phyloP scores from a whole-genome alignment of 768 basidiomycete genomes.

The Tricholoma hemisulphureum region DNA sequence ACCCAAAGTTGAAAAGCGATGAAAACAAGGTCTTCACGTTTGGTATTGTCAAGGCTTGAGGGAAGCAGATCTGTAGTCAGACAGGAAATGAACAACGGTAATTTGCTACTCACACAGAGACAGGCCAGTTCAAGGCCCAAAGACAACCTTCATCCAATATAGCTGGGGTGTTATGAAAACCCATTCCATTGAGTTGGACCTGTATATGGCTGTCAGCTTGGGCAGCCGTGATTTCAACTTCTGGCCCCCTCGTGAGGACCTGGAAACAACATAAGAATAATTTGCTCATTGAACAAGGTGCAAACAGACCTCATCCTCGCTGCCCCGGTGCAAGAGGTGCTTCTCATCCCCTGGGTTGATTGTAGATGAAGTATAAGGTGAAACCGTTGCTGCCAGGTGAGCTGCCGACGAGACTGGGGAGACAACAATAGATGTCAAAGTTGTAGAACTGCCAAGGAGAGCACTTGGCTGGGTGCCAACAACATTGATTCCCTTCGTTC shows the following conservation, averaged over 20 bases:
- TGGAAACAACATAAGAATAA: not conserved
- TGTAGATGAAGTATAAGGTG: not conserved
- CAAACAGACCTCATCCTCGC: slow-evolving; percentile 12
- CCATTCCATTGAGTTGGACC: slow-evolving; percentile 34
- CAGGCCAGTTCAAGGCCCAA: slow-evolving; percentile 66
- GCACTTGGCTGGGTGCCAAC: slow-evolving; percentile 2
- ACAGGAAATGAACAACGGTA: not conserved
- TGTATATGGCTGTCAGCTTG: slow-evolving; percentile 20
- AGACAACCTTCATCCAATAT: slow-evolving; percentile 51
- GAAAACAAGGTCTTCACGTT: slow-evolving; percentile 77
- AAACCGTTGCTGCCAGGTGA: not conserved
- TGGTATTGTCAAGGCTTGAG: slow-evolving; percentile 62
- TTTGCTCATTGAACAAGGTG: not conserved
- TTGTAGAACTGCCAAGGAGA: not conserved
- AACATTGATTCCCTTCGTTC: slow-evolving; percentile 22
- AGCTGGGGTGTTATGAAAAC: slow-evolving; percentile 31
- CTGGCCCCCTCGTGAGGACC: slow-evolving; percentile 8
- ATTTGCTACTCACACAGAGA: slow-evolving; percentile 51
- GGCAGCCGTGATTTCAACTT: slow-evolving; percentile 17
- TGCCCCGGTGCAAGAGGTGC: slow-evolving; percentile 5
- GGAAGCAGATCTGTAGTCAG: slow-evolving; percentile 6
- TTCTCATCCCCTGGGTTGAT: slow-evolving; percentile 4
- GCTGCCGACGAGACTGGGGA: slow-evolving; percentile 5
- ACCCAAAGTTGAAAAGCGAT: slow-evolving; percentile 81
- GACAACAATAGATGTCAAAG: not conserved